A percentile compares a stretch with the other conserved stretches of the same genome.
Conservation (phyloP, 305 asterid genomes). For the Solanum hybrid region DNA sequence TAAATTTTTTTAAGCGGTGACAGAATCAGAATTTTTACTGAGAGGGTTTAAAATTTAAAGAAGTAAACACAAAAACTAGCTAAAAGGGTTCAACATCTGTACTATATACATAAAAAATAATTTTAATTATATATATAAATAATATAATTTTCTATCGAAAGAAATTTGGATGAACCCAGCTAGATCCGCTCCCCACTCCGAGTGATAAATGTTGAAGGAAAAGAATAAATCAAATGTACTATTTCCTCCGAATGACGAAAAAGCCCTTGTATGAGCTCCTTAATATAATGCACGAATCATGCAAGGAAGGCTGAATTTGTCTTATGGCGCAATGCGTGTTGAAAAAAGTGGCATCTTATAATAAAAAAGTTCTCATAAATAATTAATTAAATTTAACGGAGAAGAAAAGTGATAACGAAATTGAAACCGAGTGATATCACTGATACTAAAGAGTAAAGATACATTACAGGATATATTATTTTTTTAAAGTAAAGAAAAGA, state of each 20-base stretch:
- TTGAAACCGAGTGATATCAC: not conserved
- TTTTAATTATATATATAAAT: too few species aligned
- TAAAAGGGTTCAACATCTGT: too few species aligned
- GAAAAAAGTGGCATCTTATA: not conserved
- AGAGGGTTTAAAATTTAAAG: too few species aligned
- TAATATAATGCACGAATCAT: not conserved
- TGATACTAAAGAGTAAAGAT: not conserved
- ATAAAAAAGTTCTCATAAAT: not conserved
- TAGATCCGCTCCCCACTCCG: not conserved
- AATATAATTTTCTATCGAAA: too few species aligned
- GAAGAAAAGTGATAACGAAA: not conserved
- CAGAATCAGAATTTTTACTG: not conserved
- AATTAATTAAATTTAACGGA: not conserved
- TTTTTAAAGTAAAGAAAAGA: not conserved
- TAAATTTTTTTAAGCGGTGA: rapidly evolving
- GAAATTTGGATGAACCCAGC: not conserved
- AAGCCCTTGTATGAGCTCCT: not conserved
- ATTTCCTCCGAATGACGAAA: not conserved
- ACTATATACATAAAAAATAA: too few species aligned
- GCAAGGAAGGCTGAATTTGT: slow-evolving; percentile 8
- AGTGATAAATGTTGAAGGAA: not conserved
- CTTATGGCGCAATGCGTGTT: slow-evolving; percentile 4
- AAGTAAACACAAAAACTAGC: not conserved
- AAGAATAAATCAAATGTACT: not conserved
- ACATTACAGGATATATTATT: not conserved